Evolutionary conservation across 2,329 filamentous ascomycete genomes (phyloP).

Genomic region (Pleurostoma richardsiae): DNA sequence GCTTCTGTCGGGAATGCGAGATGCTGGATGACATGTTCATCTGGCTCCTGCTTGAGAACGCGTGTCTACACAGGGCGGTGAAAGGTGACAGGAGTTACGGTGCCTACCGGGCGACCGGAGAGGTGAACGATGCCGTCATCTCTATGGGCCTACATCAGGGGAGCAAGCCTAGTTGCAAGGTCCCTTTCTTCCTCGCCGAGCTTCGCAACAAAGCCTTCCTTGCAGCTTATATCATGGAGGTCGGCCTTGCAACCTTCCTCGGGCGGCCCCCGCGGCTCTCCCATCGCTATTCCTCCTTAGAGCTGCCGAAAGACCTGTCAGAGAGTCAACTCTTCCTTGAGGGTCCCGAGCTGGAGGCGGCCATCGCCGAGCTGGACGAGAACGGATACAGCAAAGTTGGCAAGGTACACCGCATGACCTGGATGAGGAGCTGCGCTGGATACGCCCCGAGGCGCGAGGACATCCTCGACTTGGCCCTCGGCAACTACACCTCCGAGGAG

Average conservation of each 20-base stretch:
- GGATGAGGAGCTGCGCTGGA: conserved; percentile 16
- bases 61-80: conserved; percentile 12
- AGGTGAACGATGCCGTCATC: conserved; percentile 19
- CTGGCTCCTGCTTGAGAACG: conserved; percentile 22
- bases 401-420: conserved; percentile 16
- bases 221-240: conserved; percentile 20
- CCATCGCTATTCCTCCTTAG: conserved; percentile 23
- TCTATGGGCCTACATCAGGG: conserved; percentile 25
- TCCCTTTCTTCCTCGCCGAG: conserved; percentile 25
- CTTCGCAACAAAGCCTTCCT: conserved; percentile 18
- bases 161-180: conserved; percentile 16
- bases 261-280: conserved; percentile 25
- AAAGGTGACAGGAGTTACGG: conserved; percentile 22
- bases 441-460: conserved; percentile 22
- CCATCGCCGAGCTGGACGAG: conserved; percentile 18
- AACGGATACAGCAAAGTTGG: conserved; percentile 19
- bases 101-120: conserved; percentile 21
- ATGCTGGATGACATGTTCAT: conserved; percentile 23
- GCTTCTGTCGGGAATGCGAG: conserved; percentile 25
- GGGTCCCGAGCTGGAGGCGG: conserved; percentile 17
- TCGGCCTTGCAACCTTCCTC: conserved; percentile 22
- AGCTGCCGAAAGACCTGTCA: conserved; percentile 20
- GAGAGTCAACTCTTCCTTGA: conserved; percentile 17
- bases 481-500: conserved; percentile 23
- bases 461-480: conserved; percentile 25